phyloP scores from a whole-genome alignment of 2,329 filamentous ascomycete species.

The Shiraia sp. region DNA sequence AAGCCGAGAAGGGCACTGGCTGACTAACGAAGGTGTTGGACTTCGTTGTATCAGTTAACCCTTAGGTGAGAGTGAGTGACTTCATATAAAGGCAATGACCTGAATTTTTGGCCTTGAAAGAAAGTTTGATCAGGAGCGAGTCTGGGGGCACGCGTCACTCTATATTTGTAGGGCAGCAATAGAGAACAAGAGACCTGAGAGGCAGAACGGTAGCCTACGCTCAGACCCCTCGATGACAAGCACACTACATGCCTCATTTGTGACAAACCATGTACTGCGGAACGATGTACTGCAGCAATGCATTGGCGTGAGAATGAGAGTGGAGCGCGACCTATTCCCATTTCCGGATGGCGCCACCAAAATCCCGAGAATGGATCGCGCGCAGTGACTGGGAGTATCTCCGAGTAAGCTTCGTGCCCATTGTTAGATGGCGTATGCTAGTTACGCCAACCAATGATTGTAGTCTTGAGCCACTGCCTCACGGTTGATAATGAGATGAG shows the following conservation, averaged over 20 bases:
- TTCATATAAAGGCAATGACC: constrained; percentile 21
- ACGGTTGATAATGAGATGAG: constrained; percentile 45
- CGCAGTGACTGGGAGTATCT: constrained; percentile 37
- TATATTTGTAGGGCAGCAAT: constrained; percentile 43
- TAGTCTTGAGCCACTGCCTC: constrained; percentile 40
- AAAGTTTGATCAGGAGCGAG: constrained; percentile 22
- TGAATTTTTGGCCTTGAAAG: constrained; percentile 27
- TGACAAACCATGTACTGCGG: constrained; percentile 44
- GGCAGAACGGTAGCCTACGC: constrained; percentile 32
- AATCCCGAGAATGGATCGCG: constrained; percentile 41
- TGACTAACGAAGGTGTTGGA: constrained; percentile 15
- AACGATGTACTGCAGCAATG: constrained; percentile 46
- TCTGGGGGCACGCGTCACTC: constrained; percentile 30
- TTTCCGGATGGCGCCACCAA: constrained; percentile 40
- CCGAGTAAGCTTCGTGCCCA: constrained; percentile 45
- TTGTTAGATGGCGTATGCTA: constrained; percentile 44
- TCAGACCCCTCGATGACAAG: constrained; percentile 43
- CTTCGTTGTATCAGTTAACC: constrained; percentile 11
- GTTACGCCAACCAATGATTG: constrained; percentile 36
- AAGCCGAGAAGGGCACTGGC: constrained; percentile 11
- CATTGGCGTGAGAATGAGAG: constrained; percentile 46
- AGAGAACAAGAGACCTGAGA: constrained; percentile 27
- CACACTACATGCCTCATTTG: constrained; percentile 43
- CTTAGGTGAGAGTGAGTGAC: constrained; percentile 11
- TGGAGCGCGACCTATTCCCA: constrained; percentile 40